Evolutionary conservation across 768 basidiomycete species (phyloP).

Genomic region (Paxillus involutus): DNA sequence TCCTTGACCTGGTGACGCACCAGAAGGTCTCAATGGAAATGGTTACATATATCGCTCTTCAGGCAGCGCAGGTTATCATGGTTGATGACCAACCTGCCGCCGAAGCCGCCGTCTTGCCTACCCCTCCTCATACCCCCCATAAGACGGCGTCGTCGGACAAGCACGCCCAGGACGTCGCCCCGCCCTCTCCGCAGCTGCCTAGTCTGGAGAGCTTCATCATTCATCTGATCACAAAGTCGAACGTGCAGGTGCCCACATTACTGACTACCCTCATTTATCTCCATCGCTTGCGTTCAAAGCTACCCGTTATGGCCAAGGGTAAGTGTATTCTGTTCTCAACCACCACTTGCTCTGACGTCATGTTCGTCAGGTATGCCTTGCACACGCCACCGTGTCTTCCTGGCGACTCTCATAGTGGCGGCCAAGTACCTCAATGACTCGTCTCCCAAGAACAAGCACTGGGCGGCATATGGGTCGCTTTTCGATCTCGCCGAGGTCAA

Average conservation of each 20-base stretch:
- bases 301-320: conserved; percentile 88
- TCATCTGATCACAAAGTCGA: conserved; percentile 74
- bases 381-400: conserved; percentile 93
- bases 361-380: conserved; percentile 66
- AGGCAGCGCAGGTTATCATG: conserved; percentile 73
- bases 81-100: conserved; percentile 50
- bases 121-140: conserved; percentile 70
- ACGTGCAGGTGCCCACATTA: conserved; percentile 89
- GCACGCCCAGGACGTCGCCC: conserved; percentile 21
- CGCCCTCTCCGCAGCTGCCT: conserved; percentile 43
- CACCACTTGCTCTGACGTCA: conserved; percentile 9
- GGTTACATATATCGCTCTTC: conserved; percentile 81
- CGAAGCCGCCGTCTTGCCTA: conserved; percentile 44
- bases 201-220: conserved; percentile 83
- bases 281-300: conserved; percentile 76
- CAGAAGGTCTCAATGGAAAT: conserved; percentile 81
- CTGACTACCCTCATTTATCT: conserved; percentile 91
- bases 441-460: conserved; percentile 94
- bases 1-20: conserved; percentile 70
- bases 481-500: conserved; percentile 85
- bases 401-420: conserved; percentile 92
- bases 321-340: conserved; percentile 21
- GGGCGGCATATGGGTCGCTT: conserved; percentile 75
- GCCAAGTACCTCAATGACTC: conserved; percentile 98
- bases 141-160: conserved; percentile 40